phyloP scores from a whole-genome alignment of 495 filamentous ascomycete species.

The Aspergillus avenaceus region DNA sequence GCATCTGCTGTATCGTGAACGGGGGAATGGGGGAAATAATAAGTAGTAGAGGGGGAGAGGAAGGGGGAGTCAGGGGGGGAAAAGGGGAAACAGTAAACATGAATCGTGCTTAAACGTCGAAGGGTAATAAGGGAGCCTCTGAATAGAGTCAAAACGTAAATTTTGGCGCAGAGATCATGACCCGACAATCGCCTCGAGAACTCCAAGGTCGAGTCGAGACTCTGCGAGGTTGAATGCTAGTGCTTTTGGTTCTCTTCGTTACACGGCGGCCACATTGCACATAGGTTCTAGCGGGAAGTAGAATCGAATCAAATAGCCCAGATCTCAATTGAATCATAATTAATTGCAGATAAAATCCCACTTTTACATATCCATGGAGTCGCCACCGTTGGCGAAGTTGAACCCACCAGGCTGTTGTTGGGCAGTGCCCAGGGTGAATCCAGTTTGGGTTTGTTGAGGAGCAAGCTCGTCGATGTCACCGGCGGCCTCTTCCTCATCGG shows the following conservation, averaged over 20 bases:
- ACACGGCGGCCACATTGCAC: background rate
- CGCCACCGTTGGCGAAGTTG: slow-evolving; percentile 85
- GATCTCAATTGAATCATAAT: slow-evolving; percentile 7
- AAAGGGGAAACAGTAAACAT: background rate
- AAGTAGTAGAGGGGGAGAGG: slow-evolving; percentile 12
- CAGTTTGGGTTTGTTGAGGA: slow-evolving; percentile 63
- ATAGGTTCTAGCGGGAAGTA: slow-evolving; percentile 12
- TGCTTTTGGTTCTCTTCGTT: slow-evolving; percentile 5
- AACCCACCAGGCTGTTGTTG: slow-evolving; percentile 76
- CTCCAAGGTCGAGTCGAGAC: background rate
- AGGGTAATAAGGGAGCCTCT: slow-evolving; percentile 9
- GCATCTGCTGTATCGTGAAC: slow-evolving; percentile 54
- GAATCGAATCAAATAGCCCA: slow-evolving; percentile 10
- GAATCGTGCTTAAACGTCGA: slow-evolving; percentile 12
- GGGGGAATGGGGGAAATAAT: slow-evolving; percentile 24
- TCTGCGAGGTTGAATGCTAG: slow-evolving; percentile 1
- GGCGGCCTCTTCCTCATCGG: slow-evolving; percentile 88
- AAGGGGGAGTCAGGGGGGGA: slow-evolving; percentile 11
- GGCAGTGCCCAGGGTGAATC: slow-evolving; percentile 81
- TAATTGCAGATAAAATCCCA: slow-evolving; percentile 12
- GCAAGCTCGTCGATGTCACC: slow-evolving; percentile 69
- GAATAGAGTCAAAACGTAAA: slow-evolving; percentile 1
- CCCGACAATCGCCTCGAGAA: background rate
- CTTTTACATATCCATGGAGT: slow-evolving; percentile 98
- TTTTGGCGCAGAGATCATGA: background rate